A percentile compares a stretch with the other conserved stretches of the same genome.
These are phyloP conservation scores for Closterium sp. DNA, from an alignment of 139 green algal genomes.

Conservation along the genomic window DNA sequence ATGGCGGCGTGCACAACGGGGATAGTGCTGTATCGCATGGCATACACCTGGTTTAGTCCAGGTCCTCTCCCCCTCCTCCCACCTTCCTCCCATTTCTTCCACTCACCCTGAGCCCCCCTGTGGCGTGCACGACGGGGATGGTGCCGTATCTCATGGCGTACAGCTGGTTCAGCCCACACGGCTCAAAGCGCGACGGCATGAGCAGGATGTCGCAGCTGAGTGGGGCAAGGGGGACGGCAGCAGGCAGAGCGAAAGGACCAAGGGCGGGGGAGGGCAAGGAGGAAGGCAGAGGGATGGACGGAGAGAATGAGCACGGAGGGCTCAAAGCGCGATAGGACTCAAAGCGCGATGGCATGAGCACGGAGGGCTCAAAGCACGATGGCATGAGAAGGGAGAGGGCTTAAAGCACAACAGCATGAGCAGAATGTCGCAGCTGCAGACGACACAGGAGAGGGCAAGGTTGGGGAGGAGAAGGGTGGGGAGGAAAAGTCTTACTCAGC, in stretches of 20 bases:
- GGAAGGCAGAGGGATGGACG: too few relatives aligned
- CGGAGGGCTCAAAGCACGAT: conserved; percentile 25
- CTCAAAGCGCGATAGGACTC: too few relatives aligned
- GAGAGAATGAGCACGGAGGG: too few relatives aligned
- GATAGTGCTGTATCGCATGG: conserved; percentile 96
- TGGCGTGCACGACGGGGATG: conserved; percentile 85
- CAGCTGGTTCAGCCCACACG: conserved; percentile 84
- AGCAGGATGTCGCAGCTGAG: conserved; percentile 77
- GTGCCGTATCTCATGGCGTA: conserved; percentile 97
- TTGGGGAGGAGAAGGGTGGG: not conserved
- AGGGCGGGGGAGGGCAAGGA: too few relatives aligned
- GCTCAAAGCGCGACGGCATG: conserved; percentile 90
- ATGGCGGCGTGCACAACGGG: conserved; percentile 86
- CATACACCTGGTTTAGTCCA: conserved; percentile 86
- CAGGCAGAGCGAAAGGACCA: not conserved
- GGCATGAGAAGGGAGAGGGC: conserved; percentile 85
- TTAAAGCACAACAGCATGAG: conserved; percentile 90
- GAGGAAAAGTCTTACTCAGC: too few relatives aligned
- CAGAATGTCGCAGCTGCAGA: conserved; percentile 70
- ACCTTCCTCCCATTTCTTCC: not conserved
- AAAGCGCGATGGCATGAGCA: too few relatives aligned
- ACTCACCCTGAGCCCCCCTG: conserved; percentile 55
- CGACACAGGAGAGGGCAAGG: not conserved
- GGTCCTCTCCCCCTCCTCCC: too few relatives aligned
- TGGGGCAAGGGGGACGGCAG: not conserved